Percentiles rank a stretch among this genome's conserved stretches.
These are phyloP conservation scores for Malus domestica DNA, from an alignment of 306 rosid species.

Conservation along the genomic window ASM211411v1 NC_041795.1:34123501-34124000, in stretches of 20 bases:
- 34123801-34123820: slow-evolving; percentile 87
- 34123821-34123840: slow-evolving; percentile 82
- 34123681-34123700: slow-evolving; percentile 60
- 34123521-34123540: slow-evolving; percentile 67
- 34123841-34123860: slow-evolving; percentile 96
- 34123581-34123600: slow-evolving; percentile 85
- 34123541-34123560: slow-evolving; percentile 61
- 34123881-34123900: slow-evolving; percentile 70
- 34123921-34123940: too few species aligned
- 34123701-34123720: slow-evolving; percentile 52
- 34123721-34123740: slow-evolving; percentile 79
- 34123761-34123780: slow-evolving; percentile 88
- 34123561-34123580: slow-evolving; percentile 81
- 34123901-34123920: slow-evolving; percentile 6
- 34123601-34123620: slow-evolving; percentile 94
- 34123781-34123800: slow-evolving; percentile 97
- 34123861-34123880: slow-evolving; percentile 95
- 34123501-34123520: slow-evolving; percentile 73
- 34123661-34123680: slow-evolving; percentile 61
- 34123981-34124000: too few species aligned
- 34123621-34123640: slow-evolving; percentile 86
- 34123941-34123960: too few species aligned
- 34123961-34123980: too few species aligned
- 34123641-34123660: slow-evolving; percentile 82
- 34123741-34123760: slow-evolving; percentile 99